A percentile compares a stretch with the other conserved stretches of the same genome.
Conservation (phyloP, 2,329 filamentous ascomycete genomes). For the Berkeleyomyces rouxiae region DNA sequence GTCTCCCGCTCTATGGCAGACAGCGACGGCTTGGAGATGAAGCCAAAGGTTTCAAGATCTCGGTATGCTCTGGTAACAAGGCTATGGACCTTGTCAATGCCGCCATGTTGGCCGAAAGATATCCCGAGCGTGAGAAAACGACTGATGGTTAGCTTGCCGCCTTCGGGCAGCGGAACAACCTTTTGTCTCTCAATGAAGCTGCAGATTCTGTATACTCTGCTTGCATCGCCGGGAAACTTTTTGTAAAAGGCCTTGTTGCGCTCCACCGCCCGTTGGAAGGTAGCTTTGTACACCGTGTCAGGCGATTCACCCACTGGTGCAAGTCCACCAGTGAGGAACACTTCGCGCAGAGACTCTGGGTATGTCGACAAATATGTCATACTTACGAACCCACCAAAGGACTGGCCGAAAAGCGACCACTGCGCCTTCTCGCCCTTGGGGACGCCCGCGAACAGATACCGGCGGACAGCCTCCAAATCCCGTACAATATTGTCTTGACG, state of each 20-base stretch:
- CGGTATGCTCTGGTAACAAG: conserved; percentile 51
- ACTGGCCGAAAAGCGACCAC: conserved; percentile 82
- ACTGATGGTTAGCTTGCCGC: conserved; percentile 53
- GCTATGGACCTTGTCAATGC: conserved; percentile 58
- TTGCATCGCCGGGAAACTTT: conserved; percentile 71
- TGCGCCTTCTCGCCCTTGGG: conserved; percentile 42
- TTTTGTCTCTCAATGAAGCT: conserved; percentile 40
- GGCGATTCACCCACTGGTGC: conserved; percentile 56
- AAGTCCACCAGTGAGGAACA: conserved; percentile 71
- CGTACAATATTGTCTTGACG: conserved; percentile 79
- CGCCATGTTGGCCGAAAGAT: conserved; percentile 61
- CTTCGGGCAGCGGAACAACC: conserved; percentile 46
- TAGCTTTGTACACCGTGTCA: conserved; percentile 58
- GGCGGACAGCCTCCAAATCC: conserved; percentile 74
- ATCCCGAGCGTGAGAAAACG: conserved; percentile 67
- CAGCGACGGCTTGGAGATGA: conserved; percentile 56
- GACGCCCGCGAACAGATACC: conserved; percentile 44
- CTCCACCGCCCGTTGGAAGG: conserved; percentile 48
- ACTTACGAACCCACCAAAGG: conserved; percentile 77
- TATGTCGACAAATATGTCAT: conserved; percentile 71
- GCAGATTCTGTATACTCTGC: conserved; percentile 49
- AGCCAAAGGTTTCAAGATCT: conserved; percentile 62
- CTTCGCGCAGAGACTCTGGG: conserved; percentile 62
- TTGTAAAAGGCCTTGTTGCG: conserved; percentile 66
- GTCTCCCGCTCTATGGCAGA: conserved; percentile 48